Conservation (phyloP, 192 early-diverging fungal genomes). For the Coemansia sp. region DNA sequence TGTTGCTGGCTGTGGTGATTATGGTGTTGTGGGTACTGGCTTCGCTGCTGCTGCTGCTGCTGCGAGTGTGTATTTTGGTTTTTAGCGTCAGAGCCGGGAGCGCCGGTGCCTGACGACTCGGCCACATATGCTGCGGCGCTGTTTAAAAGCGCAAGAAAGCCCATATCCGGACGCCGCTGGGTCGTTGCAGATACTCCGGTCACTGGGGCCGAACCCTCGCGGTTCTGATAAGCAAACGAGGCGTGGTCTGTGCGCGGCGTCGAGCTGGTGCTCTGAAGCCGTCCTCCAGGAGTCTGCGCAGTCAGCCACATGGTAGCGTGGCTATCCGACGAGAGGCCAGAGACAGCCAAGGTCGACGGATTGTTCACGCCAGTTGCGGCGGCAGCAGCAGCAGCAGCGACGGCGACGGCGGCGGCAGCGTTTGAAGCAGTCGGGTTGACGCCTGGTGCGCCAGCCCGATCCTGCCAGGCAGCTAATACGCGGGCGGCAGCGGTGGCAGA, state of each 20-base stretch:
- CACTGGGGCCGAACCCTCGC: constrained; percentile 37
- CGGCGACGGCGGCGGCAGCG: constrained; percentile 2
- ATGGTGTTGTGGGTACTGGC: constrained; percentile 12
- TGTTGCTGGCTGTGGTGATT: background rate
- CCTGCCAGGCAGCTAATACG: constrained; percentile 53
- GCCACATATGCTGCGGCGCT: constrained; percentile 45
- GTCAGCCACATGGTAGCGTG: constrained; percentile 1
- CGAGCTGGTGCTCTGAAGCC: constrained; percentile 31
- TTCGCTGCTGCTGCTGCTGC: constrained; percentile 1
- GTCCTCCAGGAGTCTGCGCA: constrained; percentile 7
- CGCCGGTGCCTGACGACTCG: constrained; percentile 22
- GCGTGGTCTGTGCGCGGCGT: constrained; percentile 22
- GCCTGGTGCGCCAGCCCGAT: constrained; percentile 21
- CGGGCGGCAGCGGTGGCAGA: constrained; percentile 49
- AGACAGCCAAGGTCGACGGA: constrained; percentile 12
- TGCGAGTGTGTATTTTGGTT: constrained; percentile 3
- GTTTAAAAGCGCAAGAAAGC: constrained; percentile 45
- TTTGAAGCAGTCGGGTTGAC: background rate
- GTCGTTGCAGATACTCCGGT: constrained; percentile 9
- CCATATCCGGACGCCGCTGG: constrained; percentile 43
- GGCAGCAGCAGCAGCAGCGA: constrained; percentile 11
- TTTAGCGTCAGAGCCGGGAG: background rate
- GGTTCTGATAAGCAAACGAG: constrained; percentile 16
- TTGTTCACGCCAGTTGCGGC: constrained; percentile 8
- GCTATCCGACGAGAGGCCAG: background rate